Percentiles rank a stretch among this genome's conserved stretches.
These are phyloP conservation scores for Crithidia sp. DNA, from an alignment of 208 protist species.

Conservation along the genomic window DNA sequence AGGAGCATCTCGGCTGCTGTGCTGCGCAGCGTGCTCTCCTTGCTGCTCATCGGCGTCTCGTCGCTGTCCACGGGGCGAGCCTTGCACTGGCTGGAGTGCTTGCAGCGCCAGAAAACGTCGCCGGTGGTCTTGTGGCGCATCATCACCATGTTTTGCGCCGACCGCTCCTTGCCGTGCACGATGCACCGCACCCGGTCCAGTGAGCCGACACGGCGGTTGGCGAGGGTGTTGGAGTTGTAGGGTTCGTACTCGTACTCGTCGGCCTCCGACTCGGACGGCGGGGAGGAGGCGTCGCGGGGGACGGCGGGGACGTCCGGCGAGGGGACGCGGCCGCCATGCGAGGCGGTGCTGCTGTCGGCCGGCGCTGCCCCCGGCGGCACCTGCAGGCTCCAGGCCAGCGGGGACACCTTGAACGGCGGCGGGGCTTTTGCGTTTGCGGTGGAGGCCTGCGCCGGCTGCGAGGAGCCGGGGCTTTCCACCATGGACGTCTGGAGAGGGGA, in stretches of 20 bases:
- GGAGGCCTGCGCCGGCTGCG: not conserved
- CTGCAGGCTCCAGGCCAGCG: not conserved
- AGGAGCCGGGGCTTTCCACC: not conserved
- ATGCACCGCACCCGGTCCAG: conserved; percentile 37
- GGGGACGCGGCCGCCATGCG: not conserved
- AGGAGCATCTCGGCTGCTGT: conserved; percentile 9
- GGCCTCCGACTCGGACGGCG: not conserved
- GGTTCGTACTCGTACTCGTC: conserved; percentile 36
- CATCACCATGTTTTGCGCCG: conserved; percentile 47
- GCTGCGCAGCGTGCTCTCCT: conserved; percentile 23
- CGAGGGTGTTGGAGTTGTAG: conserved; percentile 36
- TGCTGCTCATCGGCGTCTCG: conserved; percentile 18
- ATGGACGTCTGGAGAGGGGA: conserved; percentile 1
- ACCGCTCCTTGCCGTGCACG: conserved; percentile 38
- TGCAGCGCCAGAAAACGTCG: conserved; percentile 41
- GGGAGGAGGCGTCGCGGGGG: conserved; percentile 1
- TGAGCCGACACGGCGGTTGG: conserved; percentile 30
- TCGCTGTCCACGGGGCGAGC: conserved; percentile 14
- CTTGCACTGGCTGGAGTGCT: conserved; percentile 40
- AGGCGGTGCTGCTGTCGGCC: not conserved
- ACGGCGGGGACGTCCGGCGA: not conserved
- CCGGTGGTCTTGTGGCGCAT: conserved; percentile 26
- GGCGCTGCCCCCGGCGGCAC: not conserved
- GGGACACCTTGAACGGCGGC: conserved; percentile 4
- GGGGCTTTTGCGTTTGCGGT: not conserved